A percentile compares a stretch with the other conserved stretches of the same genome.
phyloP scores from a whole-genome alignment of 768 basidiomycete species.

The Leccinum boreale region DNA sequence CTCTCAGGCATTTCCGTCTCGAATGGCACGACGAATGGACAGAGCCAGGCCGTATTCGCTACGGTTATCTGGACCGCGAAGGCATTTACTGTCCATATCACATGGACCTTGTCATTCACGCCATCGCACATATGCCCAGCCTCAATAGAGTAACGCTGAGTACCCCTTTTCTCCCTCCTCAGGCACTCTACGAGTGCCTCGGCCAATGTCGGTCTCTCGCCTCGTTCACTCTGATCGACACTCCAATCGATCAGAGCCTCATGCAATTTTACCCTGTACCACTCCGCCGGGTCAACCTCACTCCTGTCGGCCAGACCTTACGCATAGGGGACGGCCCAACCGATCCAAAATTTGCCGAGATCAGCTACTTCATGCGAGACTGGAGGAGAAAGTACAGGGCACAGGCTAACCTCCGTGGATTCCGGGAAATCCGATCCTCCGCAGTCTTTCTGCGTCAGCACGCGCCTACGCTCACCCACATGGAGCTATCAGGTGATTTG shows the following conservation, averaged over 20 bases:
- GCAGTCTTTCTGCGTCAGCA: slow-evolving; percentile 30
- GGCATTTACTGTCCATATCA: slow-evolving; percentile 30
- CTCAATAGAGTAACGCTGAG: slow-evolving; percentile 27
- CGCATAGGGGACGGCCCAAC: slow-evolving; percentile 35
- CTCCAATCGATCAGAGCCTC: slow-evolving; percentile 35
- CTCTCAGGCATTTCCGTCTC: slow-evolving; percentile 28
- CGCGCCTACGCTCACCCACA: slow-evolving; percentile 26
- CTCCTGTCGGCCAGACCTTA: slow-evolving; percentile 33
- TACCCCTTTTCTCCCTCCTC: slow-evolving; percentile 33
- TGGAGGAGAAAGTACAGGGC: slow-evolving; percentile 36
- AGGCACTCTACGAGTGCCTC: slow-evolving; percentile 27
- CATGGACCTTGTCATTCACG: slow-evolving; percentile 23
- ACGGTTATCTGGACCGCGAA: slow-evolving; percentile 31
- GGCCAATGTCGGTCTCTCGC: slow-evolving; percentile 26
- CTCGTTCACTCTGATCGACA: slow-evolving; percentile 30
- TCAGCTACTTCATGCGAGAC: slow-evolving; percentile 34
- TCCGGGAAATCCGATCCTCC: slow-evolving; percentile 29
- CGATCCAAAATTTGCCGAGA: slow-evolving; percentile 30
- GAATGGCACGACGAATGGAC: slow-evolving; percentile 38
- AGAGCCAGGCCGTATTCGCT: slow-evolving; percentile 33
- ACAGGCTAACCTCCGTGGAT: slow-evolving; percentile 29
- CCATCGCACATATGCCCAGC: slow-evolving; percentile 30
- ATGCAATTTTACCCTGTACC: slow-evolving; percentile 27
- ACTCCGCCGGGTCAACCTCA: slow-evolving; percentile 26
- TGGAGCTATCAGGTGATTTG: slow-evolving; percentile 32